Evolutionary conservation across 2,329 filamentous ascomycete genomes (phyloP).

Genomic region (Aciculosporium take): DNA sequence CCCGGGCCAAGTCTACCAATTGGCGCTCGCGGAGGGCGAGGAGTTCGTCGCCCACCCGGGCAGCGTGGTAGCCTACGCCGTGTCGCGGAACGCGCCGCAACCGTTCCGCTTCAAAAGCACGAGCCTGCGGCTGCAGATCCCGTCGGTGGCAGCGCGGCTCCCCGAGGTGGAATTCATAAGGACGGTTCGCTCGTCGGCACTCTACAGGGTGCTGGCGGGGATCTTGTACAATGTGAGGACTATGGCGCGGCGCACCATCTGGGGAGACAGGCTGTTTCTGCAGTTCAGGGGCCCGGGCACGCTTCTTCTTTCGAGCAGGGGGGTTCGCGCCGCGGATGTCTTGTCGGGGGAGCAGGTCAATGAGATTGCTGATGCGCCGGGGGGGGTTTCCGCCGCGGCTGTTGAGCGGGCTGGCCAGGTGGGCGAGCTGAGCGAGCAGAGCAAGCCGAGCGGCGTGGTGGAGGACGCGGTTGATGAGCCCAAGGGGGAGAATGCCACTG

Average conservation of each 20-base stretch:
- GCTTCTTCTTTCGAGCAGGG: constrained; percentile 79
- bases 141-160: constrained; percentile 49
- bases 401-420: constrained; percentile 32
- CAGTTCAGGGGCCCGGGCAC: constrained; percentile 79
- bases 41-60: constrained; percentile 85
- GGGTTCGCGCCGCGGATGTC: constrained; percentile 61
- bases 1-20: constrained; percentile 77
- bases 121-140: constrained; percentile 65
- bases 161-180: constrained; percentile 60
- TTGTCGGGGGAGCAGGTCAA: constrained; percentile 69
- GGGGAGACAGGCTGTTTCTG: constrained; percentile 86
- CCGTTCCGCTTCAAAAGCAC: constrained; percentile 79
- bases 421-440: too few species aligned
- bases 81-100: constrained; percentile 56
- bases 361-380: constrained; percentile 72
- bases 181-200: constrained; percentile 53
- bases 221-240: constrained; percentile 58
- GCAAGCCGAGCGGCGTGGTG: constrained; percentile 20
- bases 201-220: constrained; percentile 57
- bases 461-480: constrained; percentile 12
- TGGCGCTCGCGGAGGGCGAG: constrained; percentile 68
- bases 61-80: constrained; percentile 81
- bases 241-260: constrained; percentile 66
- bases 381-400: constrained; percentile 52
- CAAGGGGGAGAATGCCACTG: constrained; percentile 21